phyloP scores from a whole-genome alignment of 2,329 filamentous ascomycete genomes.

The Xylariales sp. region DNA sequence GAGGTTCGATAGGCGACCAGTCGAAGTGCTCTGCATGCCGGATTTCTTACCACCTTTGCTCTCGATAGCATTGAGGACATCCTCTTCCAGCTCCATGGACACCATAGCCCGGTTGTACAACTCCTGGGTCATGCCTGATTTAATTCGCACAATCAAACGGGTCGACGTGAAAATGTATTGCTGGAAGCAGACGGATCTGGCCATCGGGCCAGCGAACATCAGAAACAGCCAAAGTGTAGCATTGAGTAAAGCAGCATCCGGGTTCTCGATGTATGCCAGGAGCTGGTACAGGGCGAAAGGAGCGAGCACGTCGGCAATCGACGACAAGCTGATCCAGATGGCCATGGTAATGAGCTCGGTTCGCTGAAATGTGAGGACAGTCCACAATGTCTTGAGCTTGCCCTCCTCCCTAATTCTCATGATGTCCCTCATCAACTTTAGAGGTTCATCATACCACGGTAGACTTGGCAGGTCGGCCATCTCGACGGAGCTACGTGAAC shows the following conservation, averaged over 20 bases:
- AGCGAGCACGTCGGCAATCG: slow-evolving; percentile 43
- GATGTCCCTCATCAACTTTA: slow-evolving; percentile 40
- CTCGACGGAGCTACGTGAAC: slow-evolving; percentile 37
- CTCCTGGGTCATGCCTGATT: slow-evolving; percentile 53
- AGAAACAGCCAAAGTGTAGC: slow-evolving; percentile 51
- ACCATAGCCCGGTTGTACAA: slow-evolving; percentile 51
- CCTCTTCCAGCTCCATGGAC: slow-evolving; percentile 53
- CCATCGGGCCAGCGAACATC: slow-evolving; percentile 45
- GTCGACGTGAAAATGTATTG: slow-evolving; percentile 56
- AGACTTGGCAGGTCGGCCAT: slow-evolving; percentile 43
- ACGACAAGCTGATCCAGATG: slow-evolving; percentile 31
- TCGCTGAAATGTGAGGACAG: slow-evolving; percentile 37
- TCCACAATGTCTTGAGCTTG: slow-evolving; percentile 39
- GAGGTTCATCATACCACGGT: slow-evolving; percentile 52
- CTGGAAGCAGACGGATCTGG: slow-evolving; percentile 46
- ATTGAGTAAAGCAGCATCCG: slow-evolving; percentile 37
- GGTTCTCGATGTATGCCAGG: slow-evolving; percentile 44
- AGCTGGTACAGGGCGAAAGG: slow-evolving; percentile 51
- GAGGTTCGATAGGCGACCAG: slow-evolving; percentile 49
- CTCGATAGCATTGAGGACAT: slow-evolving; percentile 35
- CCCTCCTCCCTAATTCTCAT: slow-evolving; percentile 36
- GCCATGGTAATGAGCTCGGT: slow-evolving; percentile 40
- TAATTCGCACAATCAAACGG: slow-evolving; percentile 50
- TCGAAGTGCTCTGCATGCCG: slow-evolving; percentile 33
- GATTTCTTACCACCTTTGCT: slow-evolving; percentile 18